Evolutionary conservation across 106 monocot species (phyloP).

Genomic region (Phalaenopsis equestris): DNA sequence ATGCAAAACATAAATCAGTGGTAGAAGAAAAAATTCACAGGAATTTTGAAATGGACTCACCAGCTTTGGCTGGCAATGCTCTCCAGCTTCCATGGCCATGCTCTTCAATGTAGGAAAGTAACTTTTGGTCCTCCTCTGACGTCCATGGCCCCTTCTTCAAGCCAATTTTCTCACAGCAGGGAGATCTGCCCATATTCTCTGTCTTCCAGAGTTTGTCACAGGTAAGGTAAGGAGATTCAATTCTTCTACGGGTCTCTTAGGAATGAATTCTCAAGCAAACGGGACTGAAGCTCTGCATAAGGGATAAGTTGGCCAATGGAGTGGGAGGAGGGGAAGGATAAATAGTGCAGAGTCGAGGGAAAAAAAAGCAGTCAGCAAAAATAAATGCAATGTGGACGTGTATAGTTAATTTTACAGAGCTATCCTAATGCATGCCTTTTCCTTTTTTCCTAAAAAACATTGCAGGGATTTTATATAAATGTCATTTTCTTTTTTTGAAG

Average conservation of each 20-base stretch:
- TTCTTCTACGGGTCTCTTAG: background rate
- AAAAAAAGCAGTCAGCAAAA: background rate
- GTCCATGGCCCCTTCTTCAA: slow-evolving; percentile 54
- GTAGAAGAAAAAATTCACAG: background rate
- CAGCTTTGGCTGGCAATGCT: slow-evolving; percentile 42
- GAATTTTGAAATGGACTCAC: slow-evolving; percentile 7
- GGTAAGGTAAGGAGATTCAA: too few relatives aligned
- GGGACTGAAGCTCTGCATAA: background rate
- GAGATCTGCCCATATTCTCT: slow-evolving; percentile 33
- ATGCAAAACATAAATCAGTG: background rate
- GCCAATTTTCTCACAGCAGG: slow-evolving; percentile 44
- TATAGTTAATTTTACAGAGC: background rate
- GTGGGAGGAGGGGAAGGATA: slow-evolving; percentile 2
- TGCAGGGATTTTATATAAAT: background rate
- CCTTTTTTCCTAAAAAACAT: background rate
- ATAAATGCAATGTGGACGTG: background rate
- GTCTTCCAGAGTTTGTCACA: too few relatives aligned
- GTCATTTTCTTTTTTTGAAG: background rate
- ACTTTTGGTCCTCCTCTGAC: slow-evolving; percentile 49
- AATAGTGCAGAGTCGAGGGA: slow-evolving; percentile 6
- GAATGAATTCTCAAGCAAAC: background rate
- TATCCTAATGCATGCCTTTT: background rate
- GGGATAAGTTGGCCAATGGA: background rate
- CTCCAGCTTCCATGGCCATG: slow-evolving; percentile 55
- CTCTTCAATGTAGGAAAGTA: slow-evolving; percentile 39